A percentile compares a stretch with the other conserved stretches of the same genome.
These are phyloP conservation scores for Melanogaster broomeanus DNA, from an alignment of 768 basidiomycete genomes.

Conservation along the genomic window DNA sequence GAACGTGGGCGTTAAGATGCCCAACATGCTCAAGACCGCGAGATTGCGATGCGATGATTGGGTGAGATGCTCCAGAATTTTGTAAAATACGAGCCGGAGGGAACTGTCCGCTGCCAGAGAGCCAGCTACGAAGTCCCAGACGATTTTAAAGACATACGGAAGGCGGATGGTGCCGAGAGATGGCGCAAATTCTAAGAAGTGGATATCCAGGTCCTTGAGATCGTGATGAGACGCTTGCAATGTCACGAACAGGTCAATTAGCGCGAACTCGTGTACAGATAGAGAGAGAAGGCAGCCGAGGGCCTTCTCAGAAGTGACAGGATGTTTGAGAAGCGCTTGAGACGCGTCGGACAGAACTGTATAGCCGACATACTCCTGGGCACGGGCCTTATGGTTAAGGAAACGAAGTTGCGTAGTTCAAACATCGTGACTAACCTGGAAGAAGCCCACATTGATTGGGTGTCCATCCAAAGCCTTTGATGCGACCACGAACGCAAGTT, in stretches of 20 bases:
- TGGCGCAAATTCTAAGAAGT: slow-evolving; percentile 41
- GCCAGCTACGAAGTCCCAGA: slow-evolving; percentile 52
- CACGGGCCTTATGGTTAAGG: not conserved
- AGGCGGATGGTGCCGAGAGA: slow-evolving; percentile 53
- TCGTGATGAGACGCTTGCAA: slow-evolving; percentile 39
- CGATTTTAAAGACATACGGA: slow-evolving; percentile 60
- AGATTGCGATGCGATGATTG: slow-evolving; percentile 68
- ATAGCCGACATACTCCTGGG: slow-evolving; percentile 55
- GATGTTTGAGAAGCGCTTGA: slow-evolving; percentile 48
- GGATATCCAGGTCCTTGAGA: slow-evolving; percentile 41
- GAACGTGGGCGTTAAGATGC: slow-evolving; percentile 53
- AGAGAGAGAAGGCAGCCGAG: slow-evolving; percentile 71
- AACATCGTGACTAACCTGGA: slow-evolving; percentile 52
- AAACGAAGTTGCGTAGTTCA: slow-evolving; percentile 37
- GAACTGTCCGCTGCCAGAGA: slow-evolving; percentile 34
- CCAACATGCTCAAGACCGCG: slow-evolving; percentile 61
- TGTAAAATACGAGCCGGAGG: slow-evolving; percentile 57
- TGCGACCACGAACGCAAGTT: slow-evolving; percentile 62
- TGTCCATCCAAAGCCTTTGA: slow-evolving; percentile 65
- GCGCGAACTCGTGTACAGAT: slow-evolving; percentile 62
- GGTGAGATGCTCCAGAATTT: slow-evolving; percentile 63
- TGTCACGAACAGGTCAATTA: slow-evolving; percentile 54
- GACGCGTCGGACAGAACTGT: slow-evolving; percentile 62
- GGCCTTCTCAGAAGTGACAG: slow-evolving; percentile 50
- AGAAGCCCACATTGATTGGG: slow-evolving; percentile 58